Percentiles rank a stretch among this genome's conserved stretches.
Conservation (phyloP, 768 basidiomycete genomes). For the Melanogaster broomeanus region DNA sequence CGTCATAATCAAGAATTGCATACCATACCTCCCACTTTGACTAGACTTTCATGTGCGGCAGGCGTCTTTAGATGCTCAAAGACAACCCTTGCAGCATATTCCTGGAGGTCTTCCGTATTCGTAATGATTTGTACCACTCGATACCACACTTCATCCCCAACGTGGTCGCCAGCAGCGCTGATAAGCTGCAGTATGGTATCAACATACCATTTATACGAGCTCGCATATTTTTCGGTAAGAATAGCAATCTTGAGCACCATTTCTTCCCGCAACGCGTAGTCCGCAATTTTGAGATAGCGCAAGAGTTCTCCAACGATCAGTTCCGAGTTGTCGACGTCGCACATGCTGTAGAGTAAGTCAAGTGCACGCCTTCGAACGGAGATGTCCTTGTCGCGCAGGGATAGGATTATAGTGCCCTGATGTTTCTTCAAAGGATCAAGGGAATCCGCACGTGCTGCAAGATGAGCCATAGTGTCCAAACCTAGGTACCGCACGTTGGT, state of each 20-base stretch:
- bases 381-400: conserved; percentile 95
- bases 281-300: conserved; percentile 92
- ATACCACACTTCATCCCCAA: conserved; percentile 99
- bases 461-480: conserved; percentile 96
- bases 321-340: conserved; percentile 96
- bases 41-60: conserved; percentile 87
- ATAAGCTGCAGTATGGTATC: conserved; percentile 97
- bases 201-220: conserved; percentile 98
- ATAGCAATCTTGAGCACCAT: conserved; percentile 99
- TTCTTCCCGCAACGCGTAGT: conserved; percentile 95
- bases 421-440: conserved; percentile 93
- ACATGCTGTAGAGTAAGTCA: conserved; percentile 98
- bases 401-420: conserved; percentile 92
- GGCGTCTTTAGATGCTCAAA: conserved; percentile 88
- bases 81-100: conserved; percentile 91
- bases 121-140: conserved; percentile 98
- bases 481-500: conserved; percentile 98
- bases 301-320: conserved; percentile 94
- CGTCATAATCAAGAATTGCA: not conserved
- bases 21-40: conserved; percentile 88
- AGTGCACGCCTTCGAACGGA: conserved; percentile 92
- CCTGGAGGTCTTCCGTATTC: conserved; percentile 96
- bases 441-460: conserved; percentile 91
- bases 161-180: conserved; percentile 96
- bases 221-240: conserved; percentile 97